A percentile compares a stretch with the other conserved stretches of the same genome.
These are phyloP conservation scores for Pseudisothecium myosuroides DNA, from an alignment of 225 moss, liverwort and hornwort species.

Conservation along the genomic window DNA sequence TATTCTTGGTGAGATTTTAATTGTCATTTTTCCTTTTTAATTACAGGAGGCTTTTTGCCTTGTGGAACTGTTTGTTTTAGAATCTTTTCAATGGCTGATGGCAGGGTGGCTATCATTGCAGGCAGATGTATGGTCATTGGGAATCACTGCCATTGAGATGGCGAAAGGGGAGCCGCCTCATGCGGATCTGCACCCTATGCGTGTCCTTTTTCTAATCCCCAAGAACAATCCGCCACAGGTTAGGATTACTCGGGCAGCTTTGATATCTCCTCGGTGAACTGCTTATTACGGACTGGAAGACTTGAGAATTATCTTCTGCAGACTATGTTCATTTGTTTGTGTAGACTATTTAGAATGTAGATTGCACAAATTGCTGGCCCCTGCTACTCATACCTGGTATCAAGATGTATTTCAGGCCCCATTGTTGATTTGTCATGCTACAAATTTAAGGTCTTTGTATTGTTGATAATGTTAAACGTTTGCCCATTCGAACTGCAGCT, in stretches of 20 bases:
- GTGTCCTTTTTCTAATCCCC: slow-evolving; percentile 90
- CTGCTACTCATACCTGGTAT: neutral
- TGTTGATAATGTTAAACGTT: neutral
- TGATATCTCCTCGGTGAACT: neutral
- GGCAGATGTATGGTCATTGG: slow-evolving; percentile 98
- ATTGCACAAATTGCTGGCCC: neutral
- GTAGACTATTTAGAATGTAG: neutral
- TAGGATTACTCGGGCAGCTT: neutral
- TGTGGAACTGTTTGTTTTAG: neutral
- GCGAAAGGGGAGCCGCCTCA: slow-evolving; percentile 95
- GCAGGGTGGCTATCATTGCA: slow-evolving; percentile 14
- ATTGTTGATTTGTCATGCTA: neutral
- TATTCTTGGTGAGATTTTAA: neutral
- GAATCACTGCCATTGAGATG: slow-evolving; percentile 98
- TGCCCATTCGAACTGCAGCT: slow-evolving; percentile 41
- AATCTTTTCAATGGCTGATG: neutral
- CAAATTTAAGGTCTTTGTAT: neutral
- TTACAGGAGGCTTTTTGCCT: neutral
- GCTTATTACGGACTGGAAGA: neutral
- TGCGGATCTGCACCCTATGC: slow-evolving; percentile 96
- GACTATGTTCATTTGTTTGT: neutral
- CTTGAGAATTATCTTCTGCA: neutral
- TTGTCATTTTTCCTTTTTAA: neutral
- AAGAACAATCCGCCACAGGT: slow-evolving; percentile 90
- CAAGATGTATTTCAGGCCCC: neutral